These are phyloP conservation scores for Elaeis guineensis DNA, from an alignment of 176 grass and related monocot species.

Conservation along the genomic window DNA sequence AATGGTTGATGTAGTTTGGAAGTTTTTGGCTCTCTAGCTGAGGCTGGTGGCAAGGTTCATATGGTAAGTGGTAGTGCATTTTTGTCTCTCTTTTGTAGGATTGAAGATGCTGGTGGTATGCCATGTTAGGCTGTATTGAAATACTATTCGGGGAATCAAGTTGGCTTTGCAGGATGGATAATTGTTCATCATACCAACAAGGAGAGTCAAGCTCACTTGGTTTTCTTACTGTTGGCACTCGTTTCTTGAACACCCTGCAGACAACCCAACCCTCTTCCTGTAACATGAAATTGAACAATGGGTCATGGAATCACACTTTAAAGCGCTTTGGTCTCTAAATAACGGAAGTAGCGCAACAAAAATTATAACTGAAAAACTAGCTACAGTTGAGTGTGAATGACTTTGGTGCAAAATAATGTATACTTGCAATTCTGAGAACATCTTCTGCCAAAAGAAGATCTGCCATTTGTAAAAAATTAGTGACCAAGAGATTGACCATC, in stretches of 20 bases:
- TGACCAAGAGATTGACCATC: too few species aligned
- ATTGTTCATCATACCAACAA: slow-evolving; percentile 76
- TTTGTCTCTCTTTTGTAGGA: slow-evolving; percentile 57
- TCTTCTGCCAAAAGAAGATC: too few species aligned
- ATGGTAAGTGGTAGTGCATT: slow-evolving; percentile 56
- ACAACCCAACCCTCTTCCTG: slow-evolving; percentile 99
- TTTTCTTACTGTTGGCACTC: slow-evolving; percentile 57
- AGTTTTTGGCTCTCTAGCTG: slow-evolving; percentile 46
- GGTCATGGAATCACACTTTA: too few species aligned
- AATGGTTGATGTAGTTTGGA: slow-evolving; percentile 39
- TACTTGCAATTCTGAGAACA: too few species aligned
- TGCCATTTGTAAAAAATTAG: too few species aligned
- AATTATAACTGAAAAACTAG: too few species aligned
- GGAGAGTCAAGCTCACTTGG: slow-evolving; percentile 58
- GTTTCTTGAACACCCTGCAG: slow-evolving; percentile 89
- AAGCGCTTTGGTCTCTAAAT: too few species aligned
- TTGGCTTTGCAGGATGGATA: slow-evolving; percentile 43
- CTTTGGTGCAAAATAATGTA: too few species aligned
- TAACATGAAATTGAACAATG: background rate
- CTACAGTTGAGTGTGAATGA: too few species aligned
- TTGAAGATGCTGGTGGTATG: slow-evolving; percentile 47
- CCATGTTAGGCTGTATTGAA: slow-evolving; percentile 36
- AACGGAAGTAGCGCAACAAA: too few species aligned
- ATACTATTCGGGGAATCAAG: slow-evolving; percentile 52
- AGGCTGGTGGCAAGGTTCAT: slow-evolving; percentile 36